Evolutionary conservation across 495 filamentous ascomycete species (phyloP), one percentile per base, ranked within the genome.

Genomic region (Penicillium dipodomyicola): DNA sequence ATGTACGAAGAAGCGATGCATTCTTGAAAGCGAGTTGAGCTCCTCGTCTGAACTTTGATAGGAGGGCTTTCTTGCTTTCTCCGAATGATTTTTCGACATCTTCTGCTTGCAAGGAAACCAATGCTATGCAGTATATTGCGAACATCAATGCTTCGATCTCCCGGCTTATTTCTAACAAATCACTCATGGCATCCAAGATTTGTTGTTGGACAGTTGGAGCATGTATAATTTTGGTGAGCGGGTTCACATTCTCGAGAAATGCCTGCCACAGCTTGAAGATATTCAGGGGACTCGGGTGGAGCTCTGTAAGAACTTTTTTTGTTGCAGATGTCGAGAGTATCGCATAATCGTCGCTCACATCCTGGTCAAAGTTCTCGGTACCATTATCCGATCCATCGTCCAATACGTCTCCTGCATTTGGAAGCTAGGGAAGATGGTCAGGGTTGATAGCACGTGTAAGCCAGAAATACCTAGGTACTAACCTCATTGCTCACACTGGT

Each of bases 241-340:
- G 87, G 67, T 89, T 84, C 57, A 89, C 82, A 59, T 84, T 82
- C 53, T 84, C 80, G 14, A 87, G 77, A 61, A 81, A 89, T 2
- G 78, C 77, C 65, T 90, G 85, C 87, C 87, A 91, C 6, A 91
- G 67, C 48, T 78, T 74, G 60, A 91, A 85, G 20, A 91, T 85
- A 54, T 91, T 87, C 50, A 89, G 77, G 7, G 84, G 70, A 4
- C 69, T 67, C 1, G 88, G 88, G 71, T 93, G 88, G n/a, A 84
- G 65, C 42, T 57, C 52, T 11, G 60, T 60, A 2, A 75, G 62
- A 10, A 41, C 57, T 33, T 59, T 46, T 27, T 37, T 52, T 3
- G 52, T 51, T 5, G 33, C 55, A 29, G 60, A 43, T 29, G 53
- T 57, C 14, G 70, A 50, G 8, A 75, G 62, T 44, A 72, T 52